Evolutionary conservation across 2,329 filamentous ascomycete genomes (phyloP), one percentile per base, ranked within the genome.

Genomic region (Colletotrichum sp.): DNA sequence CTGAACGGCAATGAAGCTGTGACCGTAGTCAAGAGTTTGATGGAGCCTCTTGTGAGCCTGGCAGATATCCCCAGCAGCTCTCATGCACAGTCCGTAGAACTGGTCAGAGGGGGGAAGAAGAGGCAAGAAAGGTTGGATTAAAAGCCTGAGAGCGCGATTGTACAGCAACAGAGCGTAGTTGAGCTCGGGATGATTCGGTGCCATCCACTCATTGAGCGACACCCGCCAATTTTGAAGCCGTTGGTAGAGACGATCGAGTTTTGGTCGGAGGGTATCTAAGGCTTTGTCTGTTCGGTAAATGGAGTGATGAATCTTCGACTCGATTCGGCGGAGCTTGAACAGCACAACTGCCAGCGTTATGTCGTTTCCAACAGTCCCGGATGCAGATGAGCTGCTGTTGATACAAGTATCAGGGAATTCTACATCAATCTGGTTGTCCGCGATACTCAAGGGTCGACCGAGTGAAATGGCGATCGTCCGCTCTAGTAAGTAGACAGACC

Each of bases 151-250:
- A 7, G 87, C 86, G 21, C 87, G 84, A 77, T 89, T 85, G 76
- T 89, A 90, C 76, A 89, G 87, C 13, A 89, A 82, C 77, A 88
- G 83, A 2, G 86, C 84, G 69, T 89, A 89, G 76, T 89, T 86
- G 8, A 86, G 79, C 70, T 88, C 86, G 83, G 84, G 34, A 80
- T 88, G 87, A 4, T 88, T 87, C 4, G 86, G 86, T 4, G 88
- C 85, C 4, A 90, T 83, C 52, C 88, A 91, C 5, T 90, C 87
- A 24, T 92, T 81, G 10, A 88, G 87, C 2, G 91, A 92, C 21
- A 90, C 89, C 14, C 92, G 84, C 82, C 91, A 93, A 72, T 79
- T 13, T 76, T 78, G n/a, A 81, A 90, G 82, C 63, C 86, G 83
- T 36, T 84, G 81, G 62, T 87, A 85, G 2, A 88, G 82, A 7